These are phyloP conservation scores for Backusella australiensis DNA, from an alignment of 192 early-diverging fungal genomes.

Conservation along the genomic window DNA sequence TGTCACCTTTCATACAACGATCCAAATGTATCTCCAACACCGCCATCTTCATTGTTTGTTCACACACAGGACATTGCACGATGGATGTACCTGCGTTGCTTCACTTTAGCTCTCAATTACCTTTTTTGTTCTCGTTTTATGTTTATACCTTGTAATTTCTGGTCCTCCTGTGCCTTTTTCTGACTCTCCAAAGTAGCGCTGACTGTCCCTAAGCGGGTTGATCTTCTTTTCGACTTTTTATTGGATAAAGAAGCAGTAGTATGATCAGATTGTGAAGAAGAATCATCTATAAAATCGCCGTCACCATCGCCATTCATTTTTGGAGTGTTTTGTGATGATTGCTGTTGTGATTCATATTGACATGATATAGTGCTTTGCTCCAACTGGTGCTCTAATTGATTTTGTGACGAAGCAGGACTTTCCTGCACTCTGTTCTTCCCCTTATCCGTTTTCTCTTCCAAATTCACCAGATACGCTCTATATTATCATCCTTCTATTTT, in stretches of 20 bases:
- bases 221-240: not conserved
- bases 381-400: not conserved
- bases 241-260: not conserved
- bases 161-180: not conserved
- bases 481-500: no score
- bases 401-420: not conserved
- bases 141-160: not conserved
- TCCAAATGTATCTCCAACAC: constrained; percentile 40
- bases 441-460: not conserved
- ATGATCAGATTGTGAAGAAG: not conserved
- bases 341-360: not conserved
- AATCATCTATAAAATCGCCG: not conserved
- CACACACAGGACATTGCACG: constrained; percentile 42
- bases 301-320: not conserved
- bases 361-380: not conserved
- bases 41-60: constrained; percentile 12
- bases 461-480: not conserved
- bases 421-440: not conserved
- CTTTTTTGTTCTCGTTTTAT: not conserved
- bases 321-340: not conserved
- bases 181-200: not conserved
- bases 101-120: not conserved
- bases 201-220: not conserved
- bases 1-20: constrained; percentile 22
- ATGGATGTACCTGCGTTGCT: not conserved